Percentiles rank a stretch among this genome's conserved stretches.
phyloP scores from a whole-genome alignment of 805 yeast species.

The Candida oleophila region DNA sequence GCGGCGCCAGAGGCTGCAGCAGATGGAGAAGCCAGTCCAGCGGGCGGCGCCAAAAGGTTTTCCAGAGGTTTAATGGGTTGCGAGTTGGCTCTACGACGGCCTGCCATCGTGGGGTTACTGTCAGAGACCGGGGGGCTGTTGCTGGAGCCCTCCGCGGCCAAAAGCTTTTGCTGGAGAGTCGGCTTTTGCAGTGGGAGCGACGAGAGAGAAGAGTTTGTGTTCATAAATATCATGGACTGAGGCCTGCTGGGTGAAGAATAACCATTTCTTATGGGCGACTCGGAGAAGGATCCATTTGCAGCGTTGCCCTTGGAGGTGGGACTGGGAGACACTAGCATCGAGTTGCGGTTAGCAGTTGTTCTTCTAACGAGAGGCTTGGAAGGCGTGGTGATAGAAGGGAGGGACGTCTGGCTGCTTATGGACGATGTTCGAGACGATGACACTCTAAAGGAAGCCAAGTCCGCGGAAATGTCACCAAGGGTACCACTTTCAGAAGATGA shows the following conservation, averaged over 20 bases:
- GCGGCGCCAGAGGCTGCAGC: conserved; percentile 35
- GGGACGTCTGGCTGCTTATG: background rate
- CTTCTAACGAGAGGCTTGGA: background rate
- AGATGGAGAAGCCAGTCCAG: background rate
- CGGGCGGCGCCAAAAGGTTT: conserved; percentile 1
- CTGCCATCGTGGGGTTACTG: conserved; percentile 4
- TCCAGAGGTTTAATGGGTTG: conserved; percentile 23
- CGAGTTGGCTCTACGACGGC: conserved; percentile 36
- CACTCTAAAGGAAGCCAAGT: background rate
- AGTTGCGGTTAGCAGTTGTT: conserved; percentile 13
- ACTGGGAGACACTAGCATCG: conserved; percentile 5
- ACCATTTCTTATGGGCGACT: conserved; percentile 6
- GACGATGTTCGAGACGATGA: background rate
- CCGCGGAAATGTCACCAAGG: background rate
- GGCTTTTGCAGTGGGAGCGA: conserved; percentile 9
- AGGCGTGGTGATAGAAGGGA: background rate
- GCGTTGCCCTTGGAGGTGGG: conserved; percentile 2
- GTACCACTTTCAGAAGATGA: background rate
- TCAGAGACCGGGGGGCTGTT: background rate
- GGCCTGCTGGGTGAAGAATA: conserved; percentile 16
- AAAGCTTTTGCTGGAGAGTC: background rate
- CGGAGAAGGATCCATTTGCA: conserved; percentile 4
- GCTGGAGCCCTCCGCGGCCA: background rate
- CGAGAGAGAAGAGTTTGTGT: conserved; percentile 16
- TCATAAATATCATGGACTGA: conserved; percentile 25